Evolutionary conservation across 768 basidiomycete species (phyloP), one percentile per base, ranked within the genome.

Genomic region (Podaxis sp.): DNA sequence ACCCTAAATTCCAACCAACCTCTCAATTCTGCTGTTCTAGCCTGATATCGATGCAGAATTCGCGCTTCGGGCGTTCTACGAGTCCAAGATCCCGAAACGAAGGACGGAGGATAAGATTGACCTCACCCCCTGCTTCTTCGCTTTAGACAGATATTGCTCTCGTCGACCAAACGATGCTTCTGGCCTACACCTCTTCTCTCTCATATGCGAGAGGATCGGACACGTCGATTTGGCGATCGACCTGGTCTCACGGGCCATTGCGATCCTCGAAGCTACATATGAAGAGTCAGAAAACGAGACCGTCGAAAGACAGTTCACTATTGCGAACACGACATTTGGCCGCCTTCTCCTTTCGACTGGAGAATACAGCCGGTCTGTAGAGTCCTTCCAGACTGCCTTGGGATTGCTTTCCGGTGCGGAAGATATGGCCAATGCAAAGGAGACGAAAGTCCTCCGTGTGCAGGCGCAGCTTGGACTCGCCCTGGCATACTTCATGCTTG

Each of bases 141-240:
- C 91, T 5, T 77, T 98, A 22, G 84, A 85, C 51, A 86, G 94
- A 2, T 96, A 92, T 74, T 84, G 82, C 69, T 82, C 84, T 64
- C 82, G 84, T 42, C 79, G 82, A 5, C 88, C 93, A 0, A 74
- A 80, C 55, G 92, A 97, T 67, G 80, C 89, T 1, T 79, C 86
- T 28, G 95, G 88, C 0, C 75, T 93, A 9, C 94, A 99, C 70
- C 85, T 99, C 17, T 86, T 90, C 61, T 90, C 87, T 0, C 84
- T 99, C 4, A 77, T 98, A 22, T 93, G 90, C 71, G 97, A 99
- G 71, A 83, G 87, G 57, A 76, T 99, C 4, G 90, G 88, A 12
- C 89, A 93, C 42, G 68, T 82, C 30, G 84, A 87, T 15, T 79
- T 86, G 30, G 92, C 87, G 5, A 75, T 81, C 15, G 74, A 78